Evolutionary conservation across 2,329 filamentous ascomycete species (phyloP), one percentile per base, ranked within the genome.

Genomic region (Diaporthe eres): DNA sequence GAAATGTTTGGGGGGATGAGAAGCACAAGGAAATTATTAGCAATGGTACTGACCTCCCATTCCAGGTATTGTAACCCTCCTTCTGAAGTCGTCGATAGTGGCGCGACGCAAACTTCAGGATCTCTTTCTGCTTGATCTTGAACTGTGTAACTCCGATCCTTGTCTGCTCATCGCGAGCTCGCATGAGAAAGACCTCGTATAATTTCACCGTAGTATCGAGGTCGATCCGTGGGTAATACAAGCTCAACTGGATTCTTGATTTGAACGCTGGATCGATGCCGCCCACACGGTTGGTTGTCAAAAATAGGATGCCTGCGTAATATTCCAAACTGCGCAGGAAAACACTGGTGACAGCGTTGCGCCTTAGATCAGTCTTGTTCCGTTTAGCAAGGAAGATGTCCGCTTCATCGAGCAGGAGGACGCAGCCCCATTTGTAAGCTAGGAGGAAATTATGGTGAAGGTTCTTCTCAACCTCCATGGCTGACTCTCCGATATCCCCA

Each of bases 301-400:
- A 22, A 5, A 73, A 73, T 0, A 73, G 71, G 34, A 73, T 73
- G 12, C 71, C 71, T 6, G 71, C 71, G 12, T 73, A 73, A n/a
- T 73, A 73, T 65, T 73, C 71, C 8, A 73, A n/a, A 31, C 55
- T 73, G 42, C 71, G 71, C 2, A 73, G 25, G 71, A 73, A 73
- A 0, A 73, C 71, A 22, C 85, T 87, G 39, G 88, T 87, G 12
- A 89, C 82, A 0, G 85, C 85, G 79, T 89, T 89, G 74, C 86
- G 85, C 31, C 80, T 81, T 61, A 88, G 84, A 78, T 88, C 86
- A 34, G 79, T 81, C 37, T 83, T 80, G 3, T 82, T 82, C 3
- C 90, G 88, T 70, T 86, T 82, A 80, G 91, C 89, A 13, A 92
- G 87, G 81, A 90, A 92, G 34, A 91, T 88, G 75, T 92, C 90